These are phyloP conservation scores for Immersiella caudata DNA, from an alignment of 495 filamentous ascomycete genomes.

Conservation along the genomic window DNA sequence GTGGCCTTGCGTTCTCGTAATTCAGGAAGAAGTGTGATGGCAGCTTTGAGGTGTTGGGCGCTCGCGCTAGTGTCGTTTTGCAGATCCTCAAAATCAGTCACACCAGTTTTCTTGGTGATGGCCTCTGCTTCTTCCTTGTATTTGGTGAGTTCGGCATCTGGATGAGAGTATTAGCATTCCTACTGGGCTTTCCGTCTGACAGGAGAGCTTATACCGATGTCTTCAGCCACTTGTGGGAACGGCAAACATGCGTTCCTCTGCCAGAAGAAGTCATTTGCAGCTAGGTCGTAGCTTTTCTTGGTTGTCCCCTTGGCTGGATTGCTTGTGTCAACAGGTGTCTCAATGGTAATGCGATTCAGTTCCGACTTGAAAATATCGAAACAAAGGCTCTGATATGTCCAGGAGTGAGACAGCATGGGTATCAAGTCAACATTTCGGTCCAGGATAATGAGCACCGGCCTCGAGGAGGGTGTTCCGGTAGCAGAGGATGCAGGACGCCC, in stretches of 20 bases:
- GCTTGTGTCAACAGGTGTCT: conserved; percentile 73
- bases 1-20: conserved; percentile 87
- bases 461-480: conserved; percentile 62
- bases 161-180: not conserved
- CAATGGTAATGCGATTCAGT: conserved; percentile 94
- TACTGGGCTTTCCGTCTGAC: not conserved
- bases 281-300: conserved; percentile 89
- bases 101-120: conserved; percentile 92
- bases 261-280: conserved; percentile 96
- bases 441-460: conserved; percentile 85
- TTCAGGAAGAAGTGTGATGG: conserved; percentile 90
- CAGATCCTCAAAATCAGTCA: conserved; percentile 88
- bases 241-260: conserved; percentile 87
- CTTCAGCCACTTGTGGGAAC: conserved; percentile 95
- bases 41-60: conserved; percentile 92
- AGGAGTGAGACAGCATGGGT: conserved; percentile 98
- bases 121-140: conserved; percentile 96
- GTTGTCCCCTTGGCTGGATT: conserved; percentile 69
- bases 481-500: conserved; percentile 43
- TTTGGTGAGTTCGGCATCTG: conserved; percentile 70
- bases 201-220: conserved; percentile 59
- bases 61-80: conserved; percentile 86
- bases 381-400: conserved; percentile 97
- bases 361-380: conserved; percentile 75
- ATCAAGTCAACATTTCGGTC: conserved; percentile 95